Base-by-base conservation (phyloP, 2,329 filamentous ascomycete genomes). In the Sordariomycetes sp. region DNA sequence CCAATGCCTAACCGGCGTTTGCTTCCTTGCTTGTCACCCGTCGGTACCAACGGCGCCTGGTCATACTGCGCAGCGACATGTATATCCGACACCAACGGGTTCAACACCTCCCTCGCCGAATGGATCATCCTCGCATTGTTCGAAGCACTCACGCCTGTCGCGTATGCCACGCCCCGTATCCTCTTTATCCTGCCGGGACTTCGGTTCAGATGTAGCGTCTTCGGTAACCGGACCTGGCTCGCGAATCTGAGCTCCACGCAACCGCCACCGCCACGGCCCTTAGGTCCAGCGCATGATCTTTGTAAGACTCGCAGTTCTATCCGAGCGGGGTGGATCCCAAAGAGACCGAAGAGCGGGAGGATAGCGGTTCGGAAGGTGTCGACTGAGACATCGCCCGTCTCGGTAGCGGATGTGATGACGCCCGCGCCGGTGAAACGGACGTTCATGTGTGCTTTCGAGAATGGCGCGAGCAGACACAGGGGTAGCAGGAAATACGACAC, bases 91-190 rank as follows among this genome's bases (percentile, higher is more conserved):
- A 85, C 81, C 37, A 98, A 71, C 5, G 79, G 70, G 55, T 98
- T 98, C 30, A 98, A 68, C 9, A 98, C 72, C 31, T 86, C 86
- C 46, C 90, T 72, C 9, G 88, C 87, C 3, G 82, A 76, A 50
- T 94, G 85, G 50, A 96, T 98, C 84, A 95, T 93, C 43, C 92
- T 74, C 41, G 82, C 85, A 54, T 96, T 98, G 57, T 95, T 95
- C 32, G 82, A 87, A 0, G 85, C 90, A 9, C 85, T 84, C 1
- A 96, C 88, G 30, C 93, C 92, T 1, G 86, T 87, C 36, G 84
- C 83, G 59, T 96, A 98, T 31, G 92, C 88, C 28, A 98, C 92
- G 39, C 92, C 92, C 37, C 90, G 74, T 44, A 98, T 83, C 46
- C 79, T 78, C 70, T 87, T 90, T 49, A 98, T 82, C 36, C 85